Evolutionary conservation across 2,329 filamentous ascomycete species (phyloP), one percentile per base, ranked within the genome.

Genomic region (Pseudovirgaria hyperparasitica): DNA sequence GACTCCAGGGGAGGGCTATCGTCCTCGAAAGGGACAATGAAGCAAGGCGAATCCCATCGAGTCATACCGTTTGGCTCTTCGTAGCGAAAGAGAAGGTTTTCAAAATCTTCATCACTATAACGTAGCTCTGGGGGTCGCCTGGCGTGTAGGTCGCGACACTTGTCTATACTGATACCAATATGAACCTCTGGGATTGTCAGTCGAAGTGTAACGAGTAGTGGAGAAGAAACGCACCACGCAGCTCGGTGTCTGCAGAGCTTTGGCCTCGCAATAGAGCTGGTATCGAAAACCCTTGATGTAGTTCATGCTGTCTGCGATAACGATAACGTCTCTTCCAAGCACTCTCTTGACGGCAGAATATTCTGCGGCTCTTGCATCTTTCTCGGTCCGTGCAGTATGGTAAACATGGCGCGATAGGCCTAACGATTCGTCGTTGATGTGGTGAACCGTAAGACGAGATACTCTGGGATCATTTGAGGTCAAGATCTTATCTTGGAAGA

Each of bases 251-350:
- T 75, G 62, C 28, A 81, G 58, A 25, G 82, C 82, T 55, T 90
- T 90, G 19, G 82, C 73, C 55, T 90, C 82, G 58, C 82, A 87
- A 52, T 77, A 78, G 13, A 92, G 62, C 60, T 92, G 82, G 50
- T 92, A 92, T 25, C 82, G 67, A 70, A 81, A 90, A 19, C 82
- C 82, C 53, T 90, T 90, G 58, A 92, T 92, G 55, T 90, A 92
- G 54, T 90, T 90, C 33, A 82, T 59, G 2, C 76, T 74, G 48
- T 92, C 82, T 10, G 84, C 70, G 24, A 92, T 71, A 27, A 90
- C 79, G 31, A 92, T 73, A 44, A 82, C 77, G 42, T 72, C 72
- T 30, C 73, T 68, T 33, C 69, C 73, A 16, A 92, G 63, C 25
- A 75, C 67, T 22, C 82, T 67, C 62, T 87, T 87, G 23, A 87